Percentiles rank a stretch among this genome's conserved stretches.
Evolutionary conservation across 2,329 filamentous ascomycete species (phyloP).

Genomic region (Biscogniauxia marginata): DNA sequence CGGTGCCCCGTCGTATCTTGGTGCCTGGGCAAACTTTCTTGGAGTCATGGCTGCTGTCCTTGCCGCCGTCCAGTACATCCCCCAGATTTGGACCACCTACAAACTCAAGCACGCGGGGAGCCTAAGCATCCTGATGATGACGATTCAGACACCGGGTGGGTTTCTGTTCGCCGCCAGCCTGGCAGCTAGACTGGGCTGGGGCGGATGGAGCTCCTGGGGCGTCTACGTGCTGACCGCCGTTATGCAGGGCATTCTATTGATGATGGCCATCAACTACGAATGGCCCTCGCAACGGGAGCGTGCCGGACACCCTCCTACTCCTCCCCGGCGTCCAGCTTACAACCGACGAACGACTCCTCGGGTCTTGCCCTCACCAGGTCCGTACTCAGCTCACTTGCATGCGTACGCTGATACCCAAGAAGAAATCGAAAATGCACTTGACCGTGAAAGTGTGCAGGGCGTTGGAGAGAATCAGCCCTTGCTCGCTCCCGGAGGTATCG

Average conservation of each 20-base stretch:
- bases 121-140: conserved; percentile 96
- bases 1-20: conserved; percentile 61
- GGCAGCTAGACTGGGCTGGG: conserved; percentile 72
- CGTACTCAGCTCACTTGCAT: conserved; percentile 35
- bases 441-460: conserved; percentile 34
- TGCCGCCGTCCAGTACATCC: conserved; percentile 86
- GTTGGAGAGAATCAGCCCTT: conserved; percentile 35
- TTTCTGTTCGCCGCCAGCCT: conserved; percentile 87
- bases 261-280: conserved; percentile 79
- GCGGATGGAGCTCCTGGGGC: conserved; percentile 94
- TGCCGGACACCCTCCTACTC: conserved; percentile 16
- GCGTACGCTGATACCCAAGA: conserved; percentile 36
- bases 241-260: conserved; percentile 78
- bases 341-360: conserved; percentile 35
- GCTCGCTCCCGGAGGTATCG: conserved; percentile 34
- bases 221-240: conserved; percentile 83
- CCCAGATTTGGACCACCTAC: conserved; percentile 92
- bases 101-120: conserved; percentile 82
- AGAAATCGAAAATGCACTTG: conserved; percentile 34
- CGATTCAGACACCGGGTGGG: conserved; percentile 92
- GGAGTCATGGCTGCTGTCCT: conserved; percentile 77
- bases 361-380: conserved; percentile 33
- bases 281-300: conserved; percentile 25
- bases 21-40: conserved; percentile 80
- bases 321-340: conserved; percentile 28